Base-by-base conservation (phyloP, 805 yeast genomes). In the Wickerhamomyces silvicola region DNA sequence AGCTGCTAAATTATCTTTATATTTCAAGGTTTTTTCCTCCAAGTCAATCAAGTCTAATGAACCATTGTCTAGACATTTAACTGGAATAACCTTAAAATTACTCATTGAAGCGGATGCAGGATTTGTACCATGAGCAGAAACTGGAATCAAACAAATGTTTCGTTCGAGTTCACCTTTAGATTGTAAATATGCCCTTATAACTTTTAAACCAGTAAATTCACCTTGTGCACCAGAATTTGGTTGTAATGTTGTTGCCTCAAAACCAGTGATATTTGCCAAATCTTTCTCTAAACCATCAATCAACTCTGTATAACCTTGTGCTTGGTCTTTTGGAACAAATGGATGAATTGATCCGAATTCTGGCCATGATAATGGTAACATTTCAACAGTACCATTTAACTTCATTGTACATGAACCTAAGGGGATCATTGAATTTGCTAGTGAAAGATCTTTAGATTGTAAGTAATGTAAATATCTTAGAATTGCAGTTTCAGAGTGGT, bases 221-320 rank as follows among this genome's bases (percentile, higher is more conserved):
- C 98, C 98, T 60, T 90, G 96, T 24, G 98, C 97, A 45, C 98
- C 98, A 24, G 97, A 85, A 57, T 92, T 92, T 41, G 98, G 98
- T 79, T 86, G 94, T 38, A 85, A 64, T 3, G 97, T 83, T 14
- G 94, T 81, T 24, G 84, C 90, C 39, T 78, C 84, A 51, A 92
- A 86, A 0, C 97, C 97, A 9, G 98, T 90, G 42, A 92, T 88
- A 42, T 82, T 85, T 35, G 88, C 83, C 45, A 92, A 67, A 59
- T 92, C 97, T 22, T 67, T 63, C 57, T 84, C 95, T 21, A 92
- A 72, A 52, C 84, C 94, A 15, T 59, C 52, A 31, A 88, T 75
- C 38, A 92, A 61, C 53, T 82, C 81, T 43, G 70, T 56, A 60
- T 90, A 92, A 23, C 98, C 98, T 43, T 65, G 52, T n/a, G 94